phyloP scores from a whole-genome alignment of 352 stramenopile genomes.

The Pythium guiyangense region DNA sequence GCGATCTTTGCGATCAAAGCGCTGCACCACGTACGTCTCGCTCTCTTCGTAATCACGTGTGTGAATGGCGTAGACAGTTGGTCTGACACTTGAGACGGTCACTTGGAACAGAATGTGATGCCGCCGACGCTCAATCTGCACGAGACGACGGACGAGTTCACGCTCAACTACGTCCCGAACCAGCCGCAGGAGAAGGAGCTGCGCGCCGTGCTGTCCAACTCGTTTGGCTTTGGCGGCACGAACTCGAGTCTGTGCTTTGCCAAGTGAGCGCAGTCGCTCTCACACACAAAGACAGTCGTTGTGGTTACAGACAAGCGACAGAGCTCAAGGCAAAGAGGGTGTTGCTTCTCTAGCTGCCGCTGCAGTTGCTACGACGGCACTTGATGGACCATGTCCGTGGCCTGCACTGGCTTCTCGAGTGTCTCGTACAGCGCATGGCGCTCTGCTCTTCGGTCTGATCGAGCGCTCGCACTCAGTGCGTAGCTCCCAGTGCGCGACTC shows the following conservation, averaged over 20 bases:
- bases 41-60: neutral
- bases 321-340: too few relatives aligned
- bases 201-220: slow-evolving; percentile 90
- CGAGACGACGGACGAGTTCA: slow-evolving; percentile 70
- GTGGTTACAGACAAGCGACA: too few relatives aligned
- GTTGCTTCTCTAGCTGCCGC: neutral
- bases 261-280: slow-evolving; percentile 28
- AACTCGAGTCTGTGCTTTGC: slow-evolving; percentile 88
- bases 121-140: slow-evolving; percentile 94
- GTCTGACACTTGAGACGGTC: neutral
- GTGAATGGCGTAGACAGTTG: neutral
- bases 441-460: too few relatives aligned
- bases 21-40: slow-evolving; percentile 70
- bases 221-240: slow-evolving; percentile 97
- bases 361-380: slow-evolving; percentile 19
- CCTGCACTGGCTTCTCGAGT: slow-evolving; percentile 17
- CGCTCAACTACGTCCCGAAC: slow-evolving; percentile 81
- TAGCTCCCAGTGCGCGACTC: slow-evolving; percentile 48
- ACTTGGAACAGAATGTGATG: slow-evolving; percentile 61
- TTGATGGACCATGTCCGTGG: slow-evolving; percentile 20
- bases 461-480: slow-evolving; percentile 2
- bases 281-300: too few relatives aligned
- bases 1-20: slow-evolving; percentile 93
- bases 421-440: slow-evolving; percentile 17
- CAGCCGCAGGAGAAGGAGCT: slow-evolving; percentile 69